Conservation (phyloP, 495 filamentous ascomycete species). For the Penicillium bovifimosum region DNA sequence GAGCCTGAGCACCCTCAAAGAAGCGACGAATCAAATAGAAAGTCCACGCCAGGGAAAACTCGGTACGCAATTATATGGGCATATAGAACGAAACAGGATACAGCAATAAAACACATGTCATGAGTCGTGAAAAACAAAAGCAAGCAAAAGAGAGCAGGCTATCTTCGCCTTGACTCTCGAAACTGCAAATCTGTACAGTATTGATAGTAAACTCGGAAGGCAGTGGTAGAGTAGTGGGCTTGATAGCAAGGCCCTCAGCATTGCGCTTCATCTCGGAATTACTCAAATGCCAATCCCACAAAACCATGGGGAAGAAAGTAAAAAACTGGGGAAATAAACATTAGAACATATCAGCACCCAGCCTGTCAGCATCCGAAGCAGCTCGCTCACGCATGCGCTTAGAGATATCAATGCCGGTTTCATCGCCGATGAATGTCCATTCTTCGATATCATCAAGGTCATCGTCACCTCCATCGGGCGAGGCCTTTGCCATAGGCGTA, state of each 20-base stretch:
- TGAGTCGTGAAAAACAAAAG: constrained; percentile 11
- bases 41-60: too few relatives aligned
- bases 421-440: constrained; percentile 73
- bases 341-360: constrained; percentile 12
- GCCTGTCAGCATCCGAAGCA: constrained; percentile 23
- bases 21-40: too few relatives aligned
- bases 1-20: too few relatives aligned
- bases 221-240: too few relatives aligned
- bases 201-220: too few relatives aligned
- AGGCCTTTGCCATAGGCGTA: constrained; percentile 30
- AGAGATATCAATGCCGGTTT: constrained; percentile 52
- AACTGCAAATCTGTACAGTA: too few relatives aligned
- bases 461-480: constrained; percentile 36
- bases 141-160: neutral
- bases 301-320: constrained; percentile 2
- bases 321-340: neutral
- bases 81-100: constrained; percentile 1
- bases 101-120: constrained; percentile 5
- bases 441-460: constrained; percentile 50
- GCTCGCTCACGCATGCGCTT: constrained; percentile 35
- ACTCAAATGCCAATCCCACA: neutral
- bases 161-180: neutral
- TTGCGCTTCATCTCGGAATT: neutral
- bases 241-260: too few relatives aligned
- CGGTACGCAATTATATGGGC: too few relatives aligned